Percentiles rank a stretch among this genome's conserved stretches.
Conservation (phyloP, 139 green algal genomes). For the Tetradesmus lagerheimii region DNA sequence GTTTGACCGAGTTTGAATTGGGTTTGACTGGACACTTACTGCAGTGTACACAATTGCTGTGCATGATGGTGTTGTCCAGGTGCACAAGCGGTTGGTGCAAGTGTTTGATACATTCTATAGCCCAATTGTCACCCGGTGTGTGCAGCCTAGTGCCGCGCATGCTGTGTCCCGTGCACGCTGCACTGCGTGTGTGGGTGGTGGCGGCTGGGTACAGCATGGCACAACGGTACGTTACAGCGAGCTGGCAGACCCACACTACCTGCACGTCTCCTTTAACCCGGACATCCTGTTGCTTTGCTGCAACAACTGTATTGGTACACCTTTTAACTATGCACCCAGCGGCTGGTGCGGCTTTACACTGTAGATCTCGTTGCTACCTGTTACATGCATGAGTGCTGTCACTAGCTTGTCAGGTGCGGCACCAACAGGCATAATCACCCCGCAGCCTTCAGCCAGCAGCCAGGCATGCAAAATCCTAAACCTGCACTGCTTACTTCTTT, state of each 20-base stretch:
- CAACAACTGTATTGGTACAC: no score
- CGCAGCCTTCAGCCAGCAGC: no score
- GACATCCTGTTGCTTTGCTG: conserved; percentile 3
- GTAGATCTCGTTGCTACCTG: no score
- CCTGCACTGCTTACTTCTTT: no score
- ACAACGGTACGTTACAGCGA: conserved; percentile 18
- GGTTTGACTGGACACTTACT: no score
- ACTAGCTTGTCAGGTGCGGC: no score
- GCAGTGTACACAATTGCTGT: background rate
- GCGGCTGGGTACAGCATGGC: background rate
- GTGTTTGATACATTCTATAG: background rate
- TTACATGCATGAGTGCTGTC: no score
- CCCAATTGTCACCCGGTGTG: background rate
- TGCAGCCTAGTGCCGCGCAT: background rate
- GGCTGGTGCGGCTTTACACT: background rate
- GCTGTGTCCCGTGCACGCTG: background rate
- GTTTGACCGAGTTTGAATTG: background rate
- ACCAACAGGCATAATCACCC: no score
- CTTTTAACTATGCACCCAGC: no score
- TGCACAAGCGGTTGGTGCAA: background rate
- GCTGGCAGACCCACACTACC: background rate
- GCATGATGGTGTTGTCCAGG: background rate
- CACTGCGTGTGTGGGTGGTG: background rate
- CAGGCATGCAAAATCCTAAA: no score
- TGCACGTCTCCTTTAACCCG: conserved; percentile 26